Base-by-base conservation (phyloP, 305 asterid genomes). In the Ajuga reptans region DNA sequence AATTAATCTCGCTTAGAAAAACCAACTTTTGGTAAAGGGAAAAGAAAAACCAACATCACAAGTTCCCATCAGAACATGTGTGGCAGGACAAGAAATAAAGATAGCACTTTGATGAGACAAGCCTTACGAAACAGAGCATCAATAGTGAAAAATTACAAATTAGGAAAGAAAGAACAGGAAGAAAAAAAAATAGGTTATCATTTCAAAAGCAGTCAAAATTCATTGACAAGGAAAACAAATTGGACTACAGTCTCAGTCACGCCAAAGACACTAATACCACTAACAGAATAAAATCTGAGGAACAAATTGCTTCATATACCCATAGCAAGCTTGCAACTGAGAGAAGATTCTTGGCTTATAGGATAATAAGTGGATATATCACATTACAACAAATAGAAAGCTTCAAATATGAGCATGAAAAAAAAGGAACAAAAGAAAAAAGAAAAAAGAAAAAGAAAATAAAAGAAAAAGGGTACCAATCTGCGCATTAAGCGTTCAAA, bases 401-500 rank as follows among this genome's bases (percentile, higher is more conserved):
- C 71, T 47, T 73, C 51, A 46, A 51, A 68, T 10, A 42, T 42
- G 21, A 39, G 47, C 67, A 75, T 3, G 29, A 58, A 68, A 50
- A 60, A 4, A 64, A 50, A 33, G 5, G 11, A 9, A 21, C 27
- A 1, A 36, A 36, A 33, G 9, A 39, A 8, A 8, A 39, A 7
- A 39, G 2, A 39, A 39, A 39, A 39, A 64, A 49, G 62, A 24
- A 66, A 60, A 66, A 63, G n/a, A n/a, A n/a, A n/a, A n/a, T n/a
- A 39, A 39, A 64, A 49, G 62, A 24, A 66, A 60, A 66, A 63
- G n/a, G 52, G 51, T 85, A 91, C 99, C 95, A 93, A 78, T 89
- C 92, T 85, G 69, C 91, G 87, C 97, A 93, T 93, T 80, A 91
- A 31, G 63, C 89, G 96, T 74, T 90, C 95, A 83, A 91, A 93